Percentiles rank a stretch among this genome's conserved stretches.
phyloP scores from a whole-genome alignment of 2,329 filamentous ascomycete genomes.

The Hirsutella minnesotensis region DNA sequence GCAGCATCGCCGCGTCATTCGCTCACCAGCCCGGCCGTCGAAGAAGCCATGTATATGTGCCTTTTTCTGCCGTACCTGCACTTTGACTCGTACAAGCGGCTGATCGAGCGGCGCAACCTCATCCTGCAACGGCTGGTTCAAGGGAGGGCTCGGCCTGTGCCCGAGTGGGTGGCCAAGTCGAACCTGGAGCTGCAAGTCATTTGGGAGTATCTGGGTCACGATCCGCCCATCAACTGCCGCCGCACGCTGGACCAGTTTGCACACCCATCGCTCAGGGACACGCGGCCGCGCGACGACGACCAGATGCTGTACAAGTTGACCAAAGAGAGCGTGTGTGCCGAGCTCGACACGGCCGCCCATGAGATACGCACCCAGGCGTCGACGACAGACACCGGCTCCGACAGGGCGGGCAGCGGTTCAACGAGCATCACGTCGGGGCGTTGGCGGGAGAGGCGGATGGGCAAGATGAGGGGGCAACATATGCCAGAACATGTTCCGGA shows the following conservation, averaged over 20 bases:
- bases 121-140: slow-evolving; percentile 40
- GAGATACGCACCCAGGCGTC: slow-evolving; percentile 17
- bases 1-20: slow-evolving; percentile 25
- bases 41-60: slow-evolving; percentile 28
- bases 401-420: slow-evolving; percentile 13
- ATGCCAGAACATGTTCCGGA: slow-evolving; percentile 10
- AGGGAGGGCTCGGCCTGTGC: slow-evolving; percentile 43
- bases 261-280: slow-evolving; percentile 49
- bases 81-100: slow-evolving; percentile 49
- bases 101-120: slow-evolving; percentile 43
- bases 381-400: slow-evolving; percentile 13
- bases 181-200: slow-evolving; percentile 49
- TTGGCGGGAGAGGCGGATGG: slow-evolving; percentile 14
- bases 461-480: slow-evolving; percentile 6
- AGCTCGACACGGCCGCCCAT: slow-evolving; percentile 10
- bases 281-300: slow-evolving; percentile 48
- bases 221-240: slow-evolving; percentile 49
- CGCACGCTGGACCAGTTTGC: slow-evolving; percentile 53
- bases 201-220: slow-evolving; percentile 49
- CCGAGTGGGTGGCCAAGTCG: slow-evolving; percentile 37
- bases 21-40: slow-evolving; percentile 12
- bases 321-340: slow-evolving; percentile 26
- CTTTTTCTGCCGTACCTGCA: slow-evolving; percentile 49
- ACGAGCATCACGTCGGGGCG: slow-evolving; percentile 9
- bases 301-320: slow-evolving; percentile 58